phyloP scores from a whole-genome alignment of 2,329 filamentous ascomycete genomes.

The Fusarium sp. region DNA sequence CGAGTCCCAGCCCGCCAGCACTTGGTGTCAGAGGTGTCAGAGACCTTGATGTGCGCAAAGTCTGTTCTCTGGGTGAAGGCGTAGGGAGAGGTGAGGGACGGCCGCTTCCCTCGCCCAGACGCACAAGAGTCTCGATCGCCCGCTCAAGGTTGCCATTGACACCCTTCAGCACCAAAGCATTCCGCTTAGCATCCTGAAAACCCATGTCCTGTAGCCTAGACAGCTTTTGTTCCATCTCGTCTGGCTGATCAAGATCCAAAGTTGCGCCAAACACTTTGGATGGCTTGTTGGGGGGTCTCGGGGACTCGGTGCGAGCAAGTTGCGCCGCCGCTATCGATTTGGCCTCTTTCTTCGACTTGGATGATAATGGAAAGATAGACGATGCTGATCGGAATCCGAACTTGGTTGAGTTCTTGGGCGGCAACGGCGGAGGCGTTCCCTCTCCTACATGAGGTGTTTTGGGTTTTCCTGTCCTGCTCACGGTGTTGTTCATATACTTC shows the following conservation, averaged over 20 bases:
- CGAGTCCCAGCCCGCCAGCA: slow-evolving; percentile 49
- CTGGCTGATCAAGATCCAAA: slow-evolving; percentile 64
- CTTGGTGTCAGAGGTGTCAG: slow-evolving; percentile 65
- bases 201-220: slow-evolving; percentile 88
- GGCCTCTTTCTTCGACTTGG: slow-evolving; percentile 69
- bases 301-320: slow-evolving; percentile 50
- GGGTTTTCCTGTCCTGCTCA: slow-evolving; percentile 55
- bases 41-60: slow-evolving; percentile 63
- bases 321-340: slow-evolving; percentile 49
- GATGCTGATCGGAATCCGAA: slow-evolving; percentile 70
- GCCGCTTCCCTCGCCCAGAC: slow-evolving; percentile 79
- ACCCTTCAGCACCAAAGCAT: slow-evolving; percentile 83
- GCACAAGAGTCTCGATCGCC: slow-evolving; percentile 85
- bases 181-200: slow-evolving; percentile 85
- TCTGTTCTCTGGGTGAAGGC: slow-evolving; percentile 61
- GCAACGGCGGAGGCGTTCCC: slow-evolving; percentile 69
- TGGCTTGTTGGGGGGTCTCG: slow-evolving; percentile 69
- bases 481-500: slow-evolving; percentile 81
- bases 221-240: slow-evolving; percentile 82
- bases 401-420: slow-evolving; percentile 74
- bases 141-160: slow-evolving; percentile 87
- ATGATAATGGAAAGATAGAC: slow-evolving; percentile 75
- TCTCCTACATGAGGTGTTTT: slow-evolving; percentile 61
- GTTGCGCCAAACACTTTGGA: slow-evolving; percentile 78
- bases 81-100: slow-evolving; percentile 52